These are phyloP conservation scores for Alternaria novae-zelandiae DNA, from an alignment of 2,329 filamentous ascomycete genomes.

Conservation along the genomic window DNA sequence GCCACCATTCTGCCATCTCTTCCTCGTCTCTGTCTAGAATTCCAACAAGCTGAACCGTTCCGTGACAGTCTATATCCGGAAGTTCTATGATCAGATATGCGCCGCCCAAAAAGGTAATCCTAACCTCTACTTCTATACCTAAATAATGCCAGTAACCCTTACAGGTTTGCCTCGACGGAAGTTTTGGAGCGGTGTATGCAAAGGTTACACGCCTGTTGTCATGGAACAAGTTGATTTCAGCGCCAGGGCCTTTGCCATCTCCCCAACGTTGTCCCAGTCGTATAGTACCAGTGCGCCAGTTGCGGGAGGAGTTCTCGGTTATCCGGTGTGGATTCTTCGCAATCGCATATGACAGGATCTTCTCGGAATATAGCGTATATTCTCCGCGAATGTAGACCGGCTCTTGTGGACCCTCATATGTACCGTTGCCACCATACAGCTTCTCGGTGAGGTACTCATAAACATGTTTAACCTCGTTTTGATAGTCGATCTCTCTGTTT, in stretches of 20 bases:
- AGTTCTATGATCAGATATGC: background rate
- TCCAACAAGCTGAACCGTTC: rapidly evolving
- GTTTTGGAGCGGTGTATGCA: background rate
- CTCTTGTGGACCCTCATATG: background rate
- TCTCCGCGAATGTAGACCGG: background rate
- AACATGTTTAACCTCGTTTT: background rate
- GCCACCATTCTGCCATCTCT: background rate
- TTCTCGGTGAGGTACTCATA: too few species aligned
- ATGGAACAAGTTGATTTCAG: background rate
- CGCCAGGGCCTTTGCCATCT: background rate
- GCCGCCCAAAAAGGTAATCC: background rate
- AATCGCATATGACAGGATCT: too few species aligned
- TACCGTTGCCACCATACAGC: too few species aligned
- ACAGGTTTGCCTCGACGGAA: background rate
- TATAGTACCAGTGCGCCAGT: background rate
- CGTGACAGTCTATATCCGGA: rapidly evolving
- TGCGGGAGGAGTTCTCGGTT: rapidly evolving
- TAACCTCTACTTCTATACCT: too few species aligned
- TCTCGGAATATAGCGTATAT: background rate
- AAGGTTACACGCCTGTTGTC: background rate
- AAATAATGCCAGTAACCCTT: too few species aligned
- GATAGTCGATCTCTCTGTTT: background rate
- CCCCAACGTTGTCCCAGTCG: background rate
- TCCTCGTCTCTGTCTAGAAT: background rate
- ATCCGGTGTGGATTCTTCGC: too few species aligned